Percentiles rank a stretch among this genome's conserved stretches.
These are phyloP conservation scores for Alliaria petiolata DNA, from an alignment of 345 rosid genomes.

Conservation along the genomic window DNA sequence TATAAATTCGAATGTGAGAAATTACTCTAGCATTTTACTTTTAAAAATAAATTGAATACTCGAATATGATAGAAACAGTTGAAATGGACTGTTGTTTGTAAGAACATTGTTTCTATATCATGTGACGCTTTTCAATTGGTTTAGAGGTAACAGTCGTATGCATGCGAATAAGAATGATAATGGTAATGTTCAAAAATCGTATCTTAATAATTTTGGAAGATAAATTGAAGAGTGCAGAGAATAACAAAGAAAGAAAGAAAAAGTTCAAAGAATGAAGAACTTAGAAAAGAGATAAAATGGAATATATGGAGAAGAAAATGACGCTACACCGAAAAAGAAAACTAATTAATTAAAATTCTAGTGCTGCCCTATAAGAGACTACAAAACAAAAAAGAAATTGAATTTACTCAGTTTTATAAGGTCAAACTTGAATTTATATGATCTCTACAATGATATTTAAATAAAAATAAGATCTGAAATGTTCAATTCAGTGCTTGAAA, in stretches of 20 bases:
- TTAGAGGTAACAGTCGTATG: constrained; percentile 12
- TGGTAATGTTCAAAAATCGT: not conserved
- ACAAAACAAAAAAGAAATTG: not conserved
- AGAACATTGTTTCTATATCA: constrained; percentile 4
- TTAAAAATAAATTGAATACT: not conserved
- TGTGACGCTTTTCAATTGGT: constrained; percentile 28
- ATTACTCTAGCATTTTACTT: not conserved
- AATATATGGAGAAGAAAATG: constrained; percentile 24
- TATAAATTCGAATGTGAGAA: not conserved
- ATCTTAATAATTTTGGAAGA: not conserved
- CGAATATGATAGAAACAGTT: not conserved
- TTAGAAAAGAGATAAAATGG: constrained; percentile 1
- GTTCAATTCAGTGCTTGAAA: not conserved
- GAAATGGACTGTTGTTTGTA: not conserved
- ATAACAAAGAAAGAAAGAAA: constrained; percentile 11
- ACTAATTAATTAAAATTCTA: not conserved
- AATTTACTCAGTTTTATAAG: not conserved
- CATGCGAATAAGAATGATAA: not conserved
- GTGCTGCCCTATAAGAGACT: not conserved
- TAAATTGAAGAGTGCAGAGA: constrained; percentile 11
- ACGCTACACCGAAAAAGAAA: constrained; percentile 12
- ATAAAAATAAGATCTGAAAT: not conserved
- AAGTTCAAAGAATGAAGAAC: constrained; percentile 12
- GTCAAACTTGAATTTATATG: not conserved
- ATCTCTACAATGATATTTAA: not conserved